Evolutionary conservation across 176 grass and related monocot species (phyloP), one percentile per base, ranked within the genome.

Genomic region (Triticum dicoccoides): DNA sequence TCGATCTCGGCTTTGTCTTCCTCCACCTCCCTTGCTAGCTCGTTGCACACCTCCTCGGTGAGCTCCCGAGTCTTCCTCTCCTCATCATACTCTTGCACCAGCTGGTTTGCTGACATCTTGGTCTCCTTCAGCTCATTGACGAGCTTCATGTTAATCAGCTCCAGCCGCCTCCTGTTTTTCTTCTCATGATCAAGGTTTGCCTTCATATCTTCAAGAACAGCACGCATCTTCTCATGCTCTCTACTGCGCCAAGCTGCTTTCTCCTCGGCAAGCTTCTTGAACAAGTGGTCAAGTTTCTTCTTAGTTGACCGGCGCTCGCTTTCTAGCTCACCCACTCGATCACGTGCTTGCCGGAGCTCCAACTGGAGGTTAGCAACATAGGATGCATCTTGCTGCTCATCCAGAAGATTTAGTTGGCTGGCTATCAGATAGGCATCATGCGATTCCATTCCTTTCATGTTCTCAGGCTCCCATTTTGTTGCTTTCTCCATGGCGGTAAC

Each of bases 1-100:
- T 94, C 96, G 42, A 95, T 94, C 80, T 98, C 93, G 21, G 89
- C 92, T 87, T 95, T 98, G 73, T 98, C 96, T 91, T 98, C 96
- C 77, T 92, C 93, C 47, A 98, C 92, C 81, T 98, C 96, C 73
- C 94, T 95, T 68, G 91, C 93, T 61, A 98, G 86, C 82, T 98
- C 96, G 17, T 98, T 92, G 83, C 93, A 98, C 41, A 98, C 91
- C 86, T 98, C 96, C 86, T 98, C 93, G 10, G 92, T 91, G 51
- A 98, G 89, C 68, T 95, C 88, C 9, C 96, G 93, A 2, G 91
- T 83, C 32, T 94, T 98, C 63, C 86, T 89, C 85, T 95, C 96
- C 66, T 92, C 92, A 44, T 95, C 93, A 59, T 93, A 98, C 72
- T 98, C 96, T 74, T 95, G 96, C 24, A 94, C 56, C 76, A 98